Conservation (phyloP, 139 green algal genomes). For the Auxenochlorella pyrenoidosa region DNA sequence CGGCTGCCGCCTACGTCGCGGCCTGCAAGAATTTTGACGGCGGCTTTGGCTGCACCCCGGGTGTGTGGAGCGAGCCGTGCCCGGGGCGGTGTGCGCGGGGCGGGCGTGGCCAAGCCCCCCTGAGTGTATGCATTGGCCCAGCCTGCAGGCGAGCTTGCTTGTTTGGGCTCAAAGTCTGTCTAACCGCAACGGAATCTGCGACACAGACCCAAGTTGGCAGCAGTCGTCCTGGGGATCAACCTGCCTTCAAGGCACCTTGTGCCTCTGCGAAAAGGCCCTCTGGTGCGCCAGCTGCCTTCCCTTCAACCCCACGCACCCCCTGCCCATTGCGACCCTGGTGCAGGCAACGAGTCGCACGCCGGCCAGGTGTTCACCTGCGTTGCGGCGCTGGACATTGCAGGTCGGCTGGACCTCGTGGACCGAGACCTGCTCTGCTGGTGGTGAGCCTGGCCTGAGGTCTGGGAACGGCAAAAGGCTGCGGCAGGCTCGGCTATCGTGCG, state of each 20-base stretch:
- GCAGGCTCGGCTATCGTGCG: not conserved
- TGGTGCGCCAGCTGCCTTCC: too few relatives aligned
- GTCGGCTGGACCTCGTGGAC: constrained; percentile 82
- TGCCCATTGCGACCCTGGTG: not conserved
- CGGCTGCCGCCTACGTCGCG: constrained; percentile 81
- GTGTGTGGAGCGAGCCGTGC: constrained; percentile 34
- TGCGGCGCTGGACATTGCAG: constrained; percentile 84
- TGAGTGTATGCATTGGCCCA: too few relatives aligned
- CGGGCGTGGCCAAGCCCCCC: too few relatives aligned
- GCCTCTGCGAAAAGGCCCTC: too few relatives aligned
- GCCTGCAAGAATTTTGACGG: constrained; percentile 98
- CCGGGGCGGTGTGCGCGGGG: too few relatives aligned
- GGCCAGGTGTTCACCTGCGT: constrained; percentile 96
- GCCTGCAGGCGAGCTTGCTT: too few relatives aligned
- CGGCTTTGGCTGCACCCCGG: constrained; percentile 91
- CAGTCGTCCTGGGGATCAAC: too few relatives aligned
- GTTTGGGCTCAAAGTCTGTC: too few relatives aligned
- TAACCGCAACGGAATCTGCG: too few relatives aligned
- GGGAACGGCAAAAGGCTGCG: not conserved
- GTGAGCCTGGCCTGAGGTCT: constrained; percentile 51
- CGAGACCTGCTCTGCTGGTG: constrained; percentile 95
- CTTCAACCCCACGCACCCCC: not conserved
- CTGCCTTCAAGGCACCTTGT: too few relatives aligned
- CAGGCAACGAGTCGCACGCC: constrained; percentile 81
- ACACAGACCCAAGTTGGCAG: too few relatives aligned